Evolutionary conservation across 2,329 filamentous ascomycete species (phyloP).

Genomic region (Colletotrichum sp.): DNA sequence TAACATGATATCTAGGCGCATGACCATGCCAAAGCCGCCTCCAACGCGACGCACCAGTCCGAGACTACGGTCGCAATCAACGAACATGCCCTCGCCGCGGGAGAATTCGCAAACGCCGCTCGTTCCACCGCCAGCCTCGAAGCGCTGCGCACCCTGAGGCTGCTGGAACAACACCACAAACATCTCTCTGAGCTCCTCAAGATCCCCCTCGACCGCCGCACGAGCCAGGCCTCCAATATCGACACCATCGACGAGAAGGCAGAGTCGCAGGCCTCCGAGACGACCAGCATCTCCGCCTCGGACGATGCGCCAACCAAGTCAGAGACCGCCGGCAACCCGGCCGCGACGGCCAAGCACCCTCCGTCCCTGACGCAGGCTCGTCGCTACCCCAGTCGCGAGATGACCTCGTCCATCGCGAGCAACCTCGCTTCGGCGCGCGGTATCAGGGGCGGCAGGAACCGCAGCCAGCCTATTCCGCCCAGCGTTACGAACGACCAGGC

Average conservation of each 20-base stretch:
- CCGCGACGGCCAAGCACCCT: constrained; percentile 26
- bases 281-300: neutral
- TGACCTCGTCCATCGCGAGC: constrained; percentile 84
- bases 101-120: constrained; percentile 86
- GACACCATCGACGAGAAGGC: constrained; percentile 44
- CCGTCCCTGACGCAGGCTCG: constrained; percentile 45
- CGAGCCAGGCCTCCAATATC: constrained; percentile 34
- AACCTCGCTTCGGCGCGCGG: constrained; percentile 87
- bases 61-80: constrained; percentile 84
- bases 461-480: constrained; percentile 72
- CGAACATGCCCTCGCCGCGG: constrained; percentile 87
- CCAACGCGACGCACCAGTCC: constrained; percentile 73
- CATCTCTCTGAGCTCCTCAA: constrained; percentile 83
- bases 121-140: constrained; percentile 70
- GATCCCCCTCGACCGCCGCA: constrained; percentile 63
- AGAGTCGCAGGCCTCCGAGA: constrained; percentile 11
- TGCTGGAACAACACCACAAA: constrained; percentile 88
- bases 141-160: constrained; percentile 81
- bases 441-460: constrained; percentile 66
- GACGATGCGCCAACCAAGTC: constrained; percentile 24
- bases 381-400: constrained; percentile 67
- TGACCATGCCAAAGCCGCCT: constrained; percentile 85
- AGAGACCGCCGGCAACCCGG: constrained; percentile 23
- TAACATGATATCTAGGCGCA: constrained; percentile 67
- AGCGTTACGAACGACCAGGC: constrained; percentile 77